Evolutionary conservation across 257 asterid species (phyloP), one percentile per base, ranked within the genome.

Genomic region (Scutellaria barbata): DNA sequence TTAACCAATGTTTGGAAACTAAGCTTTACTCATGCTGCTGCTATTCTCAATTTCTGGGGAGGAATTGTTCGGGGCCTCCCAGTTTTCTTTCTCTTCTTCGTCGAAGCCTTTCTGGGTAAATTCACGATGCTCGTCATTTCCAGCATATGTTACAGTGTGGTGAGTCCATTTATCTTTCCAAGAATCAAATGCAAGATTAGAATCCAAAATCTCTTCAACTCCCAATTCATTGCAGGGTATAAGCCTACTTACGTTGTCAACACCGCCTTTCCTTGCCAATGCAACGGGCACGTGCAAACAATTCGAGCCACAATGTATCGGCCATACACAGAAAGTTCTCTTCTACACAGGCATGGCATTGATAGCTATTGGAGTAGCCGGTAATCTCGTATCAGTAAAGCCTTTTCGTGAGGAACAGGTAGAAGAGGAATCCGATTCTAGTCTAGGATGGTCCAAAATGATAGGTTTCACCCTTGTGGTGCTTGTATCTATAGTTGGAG

Each of bases 1-100:
- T 63, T 86, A 4, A 85, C 90, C 0, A 70, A 79, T 63, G 90
- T 88, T 8, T 88, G 95, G 95, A 73, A 76, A n/a, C 47, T 88
- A 18, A 81, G 78, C 37, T 71, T 83, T 14, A 82, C 86, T 40
- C 81, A 77, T 58, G 87, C 95, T 51, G 86, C 92, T 33, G 88
- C 66, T 2, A 83, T 85, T 20, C 18, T 83, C 46, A 88, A 86
- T 13, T 13, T 86, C 10, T 84, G 84, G 85, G 55, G 61, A 10
- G 96, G 93, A 20, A 22, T 79, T 35, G 37, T 73, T 0, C 10
- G 37, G 63, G 5, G 75, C 0, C 8, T 80, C 68, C 87, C 82
- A 0, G 50, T 73, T 10, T 50, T 78, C 18, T 72, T 76, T 14
- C 77, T 75, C 69, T 69, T 66, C 70, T 1, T 73, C 11, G 82